These are phyloP conservation scores for Barbarea vulgaris DNA, from an alignment of 345 rosid species.

Conservation along the genomic window DNA sequence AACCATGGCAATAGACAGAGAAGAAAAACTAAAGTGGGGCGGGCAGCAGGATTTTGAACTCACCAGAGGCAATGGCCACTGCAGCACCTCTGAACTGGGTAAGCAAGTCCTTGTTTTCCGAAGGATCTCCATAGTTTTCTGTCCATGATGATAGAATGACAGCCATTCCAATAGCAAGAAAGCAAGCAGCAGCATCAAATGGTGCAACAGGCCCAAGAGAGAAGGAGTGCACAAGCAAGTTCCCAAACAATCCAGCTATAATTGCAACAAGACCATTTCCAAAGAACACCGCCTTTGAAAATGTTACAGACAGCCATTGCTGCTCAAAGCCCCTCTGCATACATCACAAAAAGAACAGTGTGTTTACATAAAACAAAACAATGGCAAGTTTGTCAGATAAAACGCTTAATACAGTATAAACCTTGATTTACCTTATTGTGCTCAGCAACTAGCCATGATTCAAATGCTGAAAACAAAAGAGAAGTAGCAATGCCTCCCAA, in stretches of 20 bases:
- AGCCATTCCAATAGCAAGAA: conserved; percentile 94
- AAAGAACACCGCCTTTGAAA: conserved; percentile 94
- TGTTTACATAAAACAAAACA: neutral
- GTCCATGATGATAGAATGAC: conserved; percentile 87
- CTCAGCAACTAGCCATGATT: conserved; percentile 99
- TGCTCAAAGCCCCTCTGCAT: conserved; percentile 89
- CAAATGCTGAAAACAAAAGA: conserved; percentile 91
- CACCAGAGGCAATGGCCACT: conserved; percentile 94
- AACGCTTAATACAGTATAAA: neutral
- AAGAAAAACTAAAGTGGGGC: neutral
- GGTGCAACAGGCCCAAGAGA: conserved; percentile 96
- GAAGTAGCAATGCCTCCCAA: conserved; percentile 99
- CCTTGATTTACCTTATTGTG: conserved; percentile 75
- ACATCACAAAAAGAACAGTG: neutral
- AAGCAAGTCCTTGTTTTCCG: conserved; percentile 87
- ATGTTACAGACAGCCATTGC: conserved; percentile 91
- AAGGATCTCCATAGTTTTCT: conserved; percentile 90
- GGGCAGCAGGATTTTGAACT: neutral
- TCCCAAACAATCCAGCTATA: conserved; percentile 85
- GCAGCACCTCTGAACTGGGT: conserved; percentile 96
- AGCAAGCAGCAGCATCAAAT: conserved; percentile 96
- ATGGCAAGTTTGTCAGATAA: neutral
- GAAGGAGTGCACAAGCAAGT: conserved; percentile 75
- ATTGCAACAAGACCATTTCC: conserved; percentile 98
- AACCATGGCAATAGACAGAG: neutral